Evolutionary conservation across 345 rosid genomes (phyloP).

Genomic region (Salix koriyanagi): DNA sequence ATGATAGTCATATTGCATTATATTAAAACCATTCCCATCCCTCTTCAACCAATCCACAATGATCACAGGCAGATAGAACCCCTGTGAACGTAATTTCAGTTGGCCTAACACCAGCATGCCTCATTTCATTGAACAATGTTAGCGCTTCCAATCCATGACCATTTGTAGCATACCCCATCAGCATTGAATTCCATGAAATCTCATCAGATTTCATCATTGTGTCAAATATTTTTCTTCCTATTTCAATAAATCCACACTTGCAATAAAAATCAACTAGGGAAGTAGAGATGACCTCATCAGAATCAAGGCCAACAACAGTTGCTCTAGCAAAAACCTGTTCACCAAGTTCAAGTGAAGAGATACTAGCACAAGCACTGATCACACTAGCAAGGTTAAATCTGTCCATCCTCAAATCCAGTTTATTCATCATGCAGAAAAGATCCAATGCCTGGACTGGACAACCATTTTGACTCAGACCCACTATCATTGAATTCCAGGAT

Average conservation of each 20-base stretch:
- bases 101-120: slow-evolving; percentile 46
- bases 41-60: slow-evolving; percentile 76
- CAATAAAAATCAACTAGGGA: slow-evolving; percentile 76
- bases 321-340: slow-evolving; percentile 73
- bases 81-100: slow-evolving; percentile 52
- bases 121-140: slow-evolving; percentile 65
- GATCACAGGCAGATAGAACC: slow-evolving; percentile 71
- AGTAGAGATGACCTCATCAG: slow-evolving; percentile 61
- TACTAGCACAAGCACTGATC: slow-evolving; percentile 66
- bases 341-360: slow-evolving; percentile 61
- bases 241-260: slow-evolving; percentile 55
- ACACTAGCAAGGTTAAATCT: slow-evolving; percentile 62
- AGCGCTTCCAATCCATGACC: slow-evolving; percentile 66
- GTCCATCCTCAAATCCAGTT: slow-evolving; percentile 49
- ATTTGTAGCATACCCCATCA: slow-evolving; percentile 81
- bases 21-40: slow-evolving; percentile 58
- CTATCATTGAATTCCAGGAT: slow-evolving; percentile 87
- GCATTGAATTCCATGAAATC: slow-evolving; percentile 78
- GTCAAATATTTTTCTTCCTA: slow-evolving; percentile 57
- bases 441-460: slow-evolving; percentile 61
- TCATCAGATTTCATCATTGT: slow-evolving; percentile 51
- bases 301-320: slow-evolving; percentile 44
- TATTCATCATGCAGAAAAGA: slow-evolving; percentile 61
- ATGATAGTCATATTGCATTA: slow-evolving; percentile 51
- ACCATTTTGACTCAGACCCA: slow-evolving; percentile 71